A percentile compares a stretch with the other conserved stretches of the same genome.
Conservation (phyloP, 2,329 filamentous ascomycete species). For the Alternaria burnsii region DNA sequence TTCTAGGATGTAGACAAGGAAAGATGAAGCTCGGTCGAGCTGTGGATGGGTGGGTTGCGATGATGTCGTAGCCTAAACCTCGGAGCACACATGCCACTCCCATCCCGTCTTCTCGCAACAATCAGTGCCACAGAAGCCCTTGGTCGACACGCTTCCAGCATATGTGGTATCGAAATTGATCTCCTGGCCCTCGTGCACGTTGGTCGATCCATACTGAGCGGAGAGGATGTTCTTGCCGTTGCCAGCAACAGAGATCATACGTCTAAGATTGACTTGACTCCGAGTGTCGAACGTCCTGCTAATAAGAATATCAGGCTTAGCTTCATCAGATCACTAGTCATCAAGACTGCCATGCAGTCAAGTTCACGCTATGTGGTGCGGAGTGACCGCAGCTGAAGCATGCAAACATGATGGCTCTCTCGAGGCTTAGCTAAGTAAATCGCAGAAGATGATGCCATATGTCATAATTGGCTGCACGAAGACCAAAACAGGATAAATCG, state of each 20-base stretch:
- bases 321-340: not conserved
- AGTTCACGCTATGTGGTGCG: not conserved
- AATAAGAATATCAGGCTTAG: not conserved
- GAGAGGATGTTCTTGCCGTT: not conserved
- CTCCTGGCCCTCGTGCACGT: not conserved
- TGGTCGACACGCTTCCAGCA: not conserved
- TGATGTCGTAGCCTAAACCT: not conserved
- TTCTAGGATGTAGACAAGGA: not conserved
- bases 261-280: not conserved
- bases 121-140: not conserved
- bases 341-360: not conserved
- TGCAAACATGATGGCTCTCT: not conserved
- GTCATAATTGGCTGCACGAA: no score
- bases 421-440: no score
- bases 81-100: constrained; percentile 1
- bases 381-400: not conserved
- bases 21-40: not conserved
- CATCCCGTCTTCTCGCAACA: not conserved
- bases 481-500: no score
- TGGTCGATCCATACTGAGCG: accelerated
- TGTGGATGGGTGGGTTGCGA: not conserved
- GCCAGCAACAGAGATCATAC: not conserved
- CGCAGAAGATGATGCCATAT: no score
- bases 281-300: not conserved
- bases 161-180: not conserved